Conservation (phyloP, 306 rosid species). For the Inga oerstediana region DNA sequence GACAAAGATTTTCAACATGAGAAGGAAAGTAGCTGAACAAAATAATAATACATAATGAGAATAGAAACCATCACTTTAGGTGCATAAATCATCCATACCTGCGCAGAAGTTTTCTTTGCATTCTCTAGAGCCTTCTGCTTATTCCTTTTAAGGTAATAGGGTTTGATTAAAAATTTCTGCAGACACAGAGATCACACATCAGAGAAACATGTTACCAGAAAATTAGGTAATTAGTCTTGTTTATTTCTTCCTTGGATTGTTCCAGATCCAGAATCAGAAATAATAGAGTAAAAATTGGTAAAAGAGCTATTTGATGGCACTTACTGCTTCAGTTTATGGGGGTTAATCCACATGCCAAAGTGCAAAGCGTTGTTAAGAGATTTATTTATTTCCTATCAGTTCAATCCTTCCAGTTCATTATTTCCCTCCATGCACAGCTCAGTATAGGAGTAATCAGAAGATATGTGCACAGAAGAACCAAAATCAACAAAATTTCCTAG, state of each 20-base stretch:
- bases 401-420: not conserved
- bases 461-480: conserved; percentile 6
- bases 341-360: conserved; percentile 6
- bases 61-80: conserved; percentile 16
- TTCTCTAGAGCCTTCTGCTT: conserved; percentile 80
- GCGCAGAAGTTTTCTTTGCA: conserved; percentile 63
- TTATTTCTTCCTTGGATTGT: not conserved
- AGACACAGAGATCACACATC: conserved; percentile 28
- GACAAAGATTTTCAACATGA: conserved; percentile 9
- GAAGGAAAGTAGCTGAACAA: conserved; percentile 18
- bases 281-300: conserved; percentile 9
- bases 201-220: conserved; percentile 10
- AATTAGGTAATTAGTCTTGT: conserved; percentile 23
- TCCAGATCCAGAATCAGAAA: conserved; percentile 9
- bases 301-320: not conserved
- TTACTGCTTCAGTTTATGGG: conserved; percentile 2
- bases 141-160: conserved; percentile 75
- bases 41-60: conserved; percentile 4
- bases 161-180: conserved; percentile 82
- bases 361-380: not conserved
- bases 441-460: conserved; percentile 5
- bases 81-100: conserved; percentile 55
- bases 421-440: not conserved
- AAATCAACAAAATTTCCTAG: not conserved
- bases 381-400: conserved; percentile 24